Base-by-base conservation (phyloP, 192 early-diverging fungal species). In the Coemansia sp. region DNA sequence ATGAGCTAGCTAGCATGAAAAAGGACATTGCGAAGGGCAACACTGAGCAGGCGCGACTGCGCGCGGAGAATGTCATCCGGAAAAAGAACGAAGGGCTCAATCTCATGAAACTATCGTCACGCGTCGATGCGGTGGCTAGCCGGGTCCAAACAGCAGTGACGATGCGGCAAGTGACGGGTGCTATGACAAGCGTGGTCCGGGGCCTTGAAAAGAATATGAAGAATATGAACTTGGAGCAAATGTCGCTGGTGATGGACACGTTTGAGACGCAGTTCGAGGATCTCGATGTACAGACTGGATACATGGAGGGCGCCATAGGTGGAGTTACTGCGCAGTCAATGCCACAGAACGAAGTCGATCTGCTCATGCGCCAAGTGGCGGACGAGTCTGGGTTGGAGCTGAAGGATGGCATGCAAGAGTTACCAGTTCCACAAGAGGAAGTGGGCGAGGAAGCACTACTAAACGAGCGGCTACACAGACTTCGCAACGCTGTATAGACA, bases 191-290 rank as follows among this genome's bases (percentile, higher is more conserved):
- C 53, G 93, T 97, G 23, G 96, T 98, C 48, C 90, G 91, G 67
- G 91, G 91, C 15, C 97, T 99, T 92, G 96, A 98, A 62, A 91
- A 87, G 78, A 95, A 95, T 12, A 93, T 97, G 94, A 75, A 88
- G 45, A 88, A 89, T 34, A 98, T 99, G 96, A 95, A 98, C 72
- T 86, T 99, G 42, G 98, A 98, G 72, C 91, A 92, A 90, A 97
- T 99, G 50, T 94, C 95, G 2, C 81, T 90, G 87, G 90, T 97
- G n/a, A 99, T 99, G 96, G 98, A 98, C 83, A 94, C 92, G 71
- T 98, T 99, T 70, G 96, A 99, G 75, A 82, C 80, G 10, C 96
- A 97, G 80, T 96, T 97, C 76, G 98, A 99, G 70, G 93, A 99
- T 78, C 76, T 99, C 39, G 96, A 99, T 80, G 94, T 99, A 42